Evolutionary conservation across 2,329 filamentous ascomycete genomes (phyloP).

Genomic region (Penicillium sp.): DNA sequence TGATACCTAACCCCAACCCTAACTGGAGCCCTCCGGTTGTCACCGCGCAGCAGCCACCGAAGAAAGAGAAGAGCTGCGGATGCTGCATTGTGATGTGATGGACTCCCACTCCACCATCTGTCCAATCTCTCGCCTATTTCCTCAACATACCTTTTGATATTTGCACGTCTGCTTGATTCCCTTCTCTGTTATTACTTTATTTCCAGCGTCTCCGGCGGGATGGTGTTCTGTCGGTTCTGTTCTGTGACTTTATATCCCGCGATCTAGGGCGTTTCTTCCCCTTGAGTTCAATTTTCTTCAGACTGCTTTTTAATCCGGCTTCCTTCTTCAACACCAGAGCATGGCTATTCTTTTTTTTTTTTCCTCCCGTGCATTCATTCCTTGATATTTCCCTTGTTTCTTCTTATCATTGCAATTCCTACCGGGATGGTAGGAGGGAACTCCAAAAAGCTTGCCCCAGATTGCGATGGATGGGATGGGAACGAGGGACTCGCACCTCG

Average conservation of each 20-base stretch:
- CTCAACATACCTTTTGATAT: constrained; percentile 19
- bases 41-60: constrained; percentile 54
- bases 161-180: constrained; percentile 15
- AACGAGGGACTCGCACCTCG: neutral
- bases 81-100: constrained; percentile 75
- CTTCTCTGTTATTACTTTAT: constrained; percentile 15
- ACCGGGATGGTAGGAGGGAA: neutral
- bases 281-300: constrained; percentile 1
- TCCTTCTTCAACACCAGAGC: constrained; percentile 12
- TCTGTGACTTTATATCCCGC: constrained; percentile 9
- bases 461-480: constrained; percentile 1
- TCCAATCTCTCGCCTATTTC: constrained; percentile 15
- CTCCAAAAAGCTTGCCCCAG: constrained; percentile 1
- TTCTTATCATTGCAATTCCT: constrained; percentile 4
- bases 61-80: constrained; percentile 57
- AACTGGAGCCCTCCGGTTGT: constrained; percentile 49
- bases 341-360: constrained; percentile 7
- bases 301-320: constrained; percentile 16
- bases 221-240: constrained; percentile 23
- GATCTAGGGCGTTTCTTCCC: constrained; percentile 3
- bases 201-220: constrained; percentile 17
- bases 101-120: constrained; percentile 13
- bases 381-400: constrained; percentile 14
- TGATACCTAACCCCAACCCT: constrained; percentile 39
- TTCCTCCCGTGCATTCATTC: constrained; percentile 17